A percentile compares a stretch with the other conserved stretches of the same genome.
These are phyloP conservation scores for Taxillus chinensis DNA, from an alignment of 164 flowering plant genomes.

Conservation along the genomic window DNA sequence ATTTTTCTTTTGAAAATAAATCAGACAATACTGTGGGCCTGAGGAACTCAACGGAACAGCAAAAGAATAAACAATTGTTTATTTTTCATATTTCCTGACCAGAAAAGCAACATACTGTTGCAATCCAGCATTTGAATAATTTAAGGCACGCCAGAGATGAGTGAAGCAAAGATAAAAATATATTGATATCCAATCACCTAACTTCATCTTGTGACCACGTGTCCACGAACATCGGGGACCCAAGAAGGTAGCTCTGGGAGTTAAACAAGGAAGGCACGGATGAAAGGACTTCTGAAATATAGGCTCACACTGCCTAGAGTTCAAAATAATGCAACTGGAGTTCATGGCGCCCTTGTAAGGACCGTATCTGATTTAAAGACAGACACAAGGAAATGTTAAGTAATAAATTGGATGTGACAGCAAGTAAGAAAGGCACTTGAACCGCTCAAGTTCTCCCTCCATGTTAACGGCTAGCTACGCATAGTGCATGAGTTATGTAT, in stretches of 20 bases:
- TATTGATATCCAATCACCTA: slow-evolving; percentile 13
- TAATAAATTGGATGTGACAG: background rate
- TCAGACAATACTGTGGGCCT: background rate
- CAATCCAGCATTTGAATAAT: background rate
- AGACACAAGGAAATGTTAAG: background rate
- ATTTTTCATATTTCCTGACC: background rate
- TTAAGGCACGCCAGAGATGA: background rate
- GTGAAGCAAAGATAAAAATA: background rate
- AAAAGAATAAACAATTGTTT: background rate
- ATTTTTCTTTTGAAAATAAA: background rate
- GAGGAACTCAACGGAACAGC: background rate
- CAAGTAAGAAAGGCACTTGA: background rate
- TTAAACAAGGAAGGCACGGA: slow-evolving; percentile 7
- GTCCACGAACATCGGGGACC: slow-evolving; percentile 13
- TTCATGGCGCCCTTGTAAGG: slow-evolving; percentile 26
- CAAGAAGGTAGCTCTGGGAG: background rate
- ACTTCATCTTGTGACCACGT: slow-evolving; percentile 10
- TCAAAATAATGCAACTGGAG: slow-evolving; percentile 13
- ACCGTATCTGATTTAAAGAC: slow-evolving; percentile 16
- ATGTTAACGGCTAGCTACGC: no score
- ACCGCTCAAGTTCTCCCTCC: no score
- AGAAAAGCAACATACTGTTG: background rate
- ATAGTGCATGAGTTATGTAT: no score
- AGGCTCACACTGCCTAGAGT: slow-evolving; percentile 14
- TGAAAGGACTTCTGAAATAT: background rate